Conservation (phyloP, 148 eudicot genomes). For the Rhododendron griersonianum region DNA sequence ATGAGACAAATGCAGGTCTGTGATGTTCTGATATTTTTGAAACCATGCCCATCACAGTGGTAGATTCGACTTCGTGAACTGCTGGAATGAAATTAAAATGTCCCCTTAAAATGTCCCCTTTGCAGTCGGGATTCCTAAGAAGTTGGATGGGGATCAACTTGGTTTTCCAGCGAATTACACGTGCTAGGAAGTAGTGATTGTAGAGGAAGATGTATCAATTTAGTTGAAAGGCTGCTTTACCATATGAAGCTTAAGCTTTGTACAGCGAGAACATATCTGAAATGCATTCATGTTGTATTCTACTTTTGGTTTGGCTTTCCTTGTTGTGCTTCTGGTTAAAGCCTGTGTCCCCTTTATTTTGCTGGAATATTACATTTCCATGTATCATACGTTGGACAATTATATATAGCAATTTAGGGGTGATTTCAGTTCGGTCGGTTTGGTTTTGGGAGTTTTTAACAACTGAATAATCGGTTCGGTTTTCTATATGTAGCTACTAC, state of each 20-base stretch:
- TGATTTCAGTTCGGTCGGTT: too few relatives aligned
- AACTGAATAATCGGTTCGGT: too few relatives aligned
- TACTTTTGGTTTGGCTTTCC: background rate
- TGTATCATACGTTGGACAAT: background rate
- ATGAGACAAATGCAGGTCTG: background rate
- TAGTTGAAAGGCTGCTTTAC: background rate
- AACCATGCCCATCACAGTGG: background rate
- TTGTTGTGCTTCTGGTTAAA: background rate
- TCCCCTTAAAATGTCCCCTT: background rate
- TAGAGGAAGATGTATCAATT: conserved; percentile 9
- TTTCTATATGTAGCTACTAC: too few relatives aligned
- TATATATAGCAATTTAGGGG: too few relatives aligned
- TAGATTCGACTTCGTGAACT: background rate
- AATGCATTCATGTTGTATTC: conserved; percentile 12
- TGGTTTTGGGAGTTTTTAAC: too few relatives aligned
- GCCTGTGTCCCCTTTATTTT: background rate
- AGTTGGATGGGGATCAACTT: background rate
- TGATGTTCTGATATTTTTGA: background rate
- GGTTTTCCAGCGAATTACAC: background rate
- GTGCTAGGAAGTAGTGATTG: conserved; percentile 7
- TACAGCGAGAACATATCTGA: conserved; percentile 5
- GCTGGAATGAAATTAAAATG: conserved; percentile 4
- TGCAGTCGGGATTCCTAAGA: background rate
- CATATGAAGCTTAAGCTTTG: conserved; percentile 4
- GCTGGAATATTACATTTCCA: too few relatives aligned